Percentiles rank a stretch among this genome's conserved stretches.
phyloP scores from a whole-genome alignment of 2,329 filamentous ascomycete genomes.

The Pyricularia sp. region DNA sequence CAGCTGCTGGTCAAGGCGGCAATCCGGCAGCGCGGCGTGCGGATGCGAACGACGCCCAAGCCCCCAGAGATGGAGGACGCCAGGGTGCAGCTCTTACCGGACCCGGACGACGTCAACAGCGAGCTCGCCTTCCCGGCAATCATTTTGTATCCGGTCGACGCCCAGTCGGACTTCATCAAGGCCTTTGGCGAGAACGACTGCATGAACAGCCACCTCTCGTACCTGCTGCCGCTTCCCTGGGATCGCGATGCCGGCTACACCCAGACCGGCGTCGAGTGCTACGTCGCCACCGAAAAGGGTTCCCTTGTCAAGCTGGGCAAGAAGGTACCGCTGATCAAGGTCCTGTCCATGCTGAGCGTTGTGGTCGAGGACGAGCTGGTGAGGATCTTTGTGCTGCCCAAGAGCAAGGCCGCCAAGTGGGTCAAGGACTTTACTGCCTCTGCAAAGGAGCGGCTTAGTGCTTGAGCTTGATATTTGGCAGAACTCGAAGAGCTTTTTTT shows the following conservation, averaged over 20 bases:
- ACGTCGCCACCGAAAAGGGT: constrained; percentile 72
- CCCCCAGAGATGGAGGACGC: constrained; percentile 88
- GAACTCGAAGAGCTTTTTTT: neutral
- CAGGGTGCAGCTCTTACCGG: constrained; percentile 55
- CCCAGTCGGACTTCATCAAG: constrained; percentile 87
- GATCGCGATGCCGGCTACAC: constrained; percentile 66
- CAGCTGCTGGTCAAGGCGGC: constrained; percentile 55
- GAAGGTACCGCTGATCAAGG: constrained; percentile 68
- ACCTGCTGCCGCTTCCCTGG: constrained; percentile 87
- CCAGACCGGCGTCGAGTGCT: constrained; percentile 64
- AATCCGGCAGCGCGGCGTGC: constrained; percentile 61
- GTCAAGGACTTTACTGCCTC: constrained; percentile 61
- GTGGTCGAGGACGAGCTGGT: constrained; percentile 85
- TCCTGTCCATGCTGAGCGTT: constrained; percentile 62
- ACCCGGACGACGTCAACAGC: constrained; percentile 59
- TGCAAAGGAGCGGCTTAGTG: neutral
- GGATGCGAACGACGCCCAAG: constrained; percentile 53
- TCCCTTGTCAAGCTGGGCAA: constrained; percentile 85
- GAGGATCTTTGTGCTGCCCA: constrained; percentile 73
- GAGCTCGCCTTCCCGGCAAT: constrained; percentile 68
- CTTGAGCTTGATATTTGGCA: neutral
- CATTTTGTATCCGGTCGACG: constrained; percentile 73
- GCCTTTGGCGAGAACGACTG: constrained; percentile 69
- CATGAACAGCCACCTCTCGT: constrained; percentile 68
- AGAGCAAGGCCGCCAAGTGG: constrained; percentile 54